These are phyloP conservation scores for Erythrobasidium hasegawianum DNA, from an alignment of 1,284 basidiomycete genomes.

Conservation along the genomic window DNA sequence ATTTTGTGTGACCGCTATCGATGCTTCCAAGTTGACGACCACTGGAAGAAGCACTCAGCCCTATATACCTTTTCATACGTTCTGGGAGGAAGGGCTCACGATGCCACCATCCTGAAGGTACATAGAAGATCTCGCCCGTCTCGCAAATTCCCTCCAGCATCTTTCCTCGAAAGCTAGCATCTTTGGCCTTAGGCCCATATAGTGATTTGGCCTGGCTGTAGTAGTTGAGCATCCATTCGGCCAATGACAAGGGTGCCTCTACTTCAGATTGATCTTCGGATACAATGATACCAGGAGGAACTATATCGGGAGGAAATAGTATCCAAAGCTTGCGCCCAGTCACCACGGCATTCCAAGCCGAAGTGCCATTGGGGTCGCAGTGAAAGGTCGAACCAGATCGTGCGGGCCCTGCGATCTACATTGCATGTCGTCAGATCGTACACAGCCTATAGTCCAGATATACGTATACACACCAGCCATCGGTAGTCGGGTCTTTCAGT, in stretches of 20 bases:
- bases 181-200: conserved; percentile 46
- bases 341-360: conserved; percentile 53
- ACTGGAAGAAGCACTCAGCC: conserved; percentile 42
- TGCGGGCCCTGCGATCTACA: conserved; percentile 46
- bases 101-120: conserved; percentile 48
- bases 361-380: conserved; percentile 45
- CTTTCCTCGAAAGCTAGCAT: conserved; percentile 42
- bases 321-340: conserved; percentile 51
- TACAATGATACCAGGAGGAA: conserved; percentile 52
- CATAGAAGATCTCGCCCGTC: conserved; percentile 44
- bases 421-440: no score
- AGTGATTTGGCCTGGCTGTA: conserved; percentile 47
- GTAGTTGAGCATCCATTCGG: conserved; percentile 52
- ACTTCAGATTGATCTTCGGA: conserved; percentile 49
- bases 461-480: conserved; percentile 43
- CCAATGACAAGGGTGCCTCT: conserved; percentile 49
- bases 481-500: conserved; percentile 46
- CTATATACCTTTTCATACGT: conserved; percentile 15
- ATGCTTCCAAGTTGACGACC: conserved; percentile 47
- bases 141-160: conserved; percentile 52
- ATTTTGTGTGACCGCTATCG: conserved; percentile 53
- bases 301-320: conserved; percentile 50
- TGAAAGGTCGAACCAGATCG: conserved; percentile 48
- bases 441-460: no score
- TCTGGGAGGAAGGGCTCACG: conserved; percentile 15